Conservation (phyloP, 305 asterid species). For the Fraxinus sp. region DNA sequence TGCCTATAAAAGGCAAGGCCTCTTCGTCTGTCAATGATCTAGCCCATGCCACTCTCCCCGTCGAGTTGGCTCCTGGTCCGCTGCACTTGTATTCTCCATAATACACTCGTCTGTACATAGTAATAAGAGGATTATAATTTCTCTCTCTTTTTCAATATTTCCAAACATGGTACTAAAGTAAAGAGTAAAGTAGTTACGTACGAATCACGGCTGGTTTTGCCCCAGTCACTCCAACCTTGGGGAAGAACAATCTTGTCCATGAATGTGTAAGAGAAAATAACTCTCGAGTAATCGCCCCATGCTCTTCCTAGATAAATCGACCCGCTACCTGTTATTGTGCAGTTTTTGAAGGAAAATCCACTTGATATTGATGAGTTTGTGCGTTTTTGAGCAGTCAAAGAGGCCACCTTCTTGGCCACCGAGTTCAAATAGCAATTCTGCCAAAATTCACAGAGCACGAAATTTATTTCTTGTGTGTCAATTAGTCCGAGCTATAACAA, state of each 20-base stretch:
- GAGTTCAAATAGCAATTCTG: constrained; percentile 59
- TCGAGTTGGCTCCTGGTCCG: constrained; percentile 51
- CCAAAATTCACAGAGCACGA: background rate
- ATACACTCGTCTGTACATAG: constrained; percentile 41
- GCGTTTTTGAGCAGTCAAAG: constrained; percentile 57
- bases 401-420: constrained; percentile 51
- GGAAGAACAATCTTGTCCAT: constrained; percentile 55
- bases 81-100: constrained; percentile 63
- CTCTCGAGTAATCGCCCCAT: constrained; percentile 67
- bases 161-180: background rate
- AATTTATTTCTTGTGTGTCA: background rate
- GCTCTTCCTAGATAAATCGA: constrained; percentile 58
- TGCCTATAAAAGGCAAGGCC: constrained; percentile 52
- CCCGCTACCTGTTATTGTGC: constrained; percentile 48
- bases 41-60: constrained; percentile 55
- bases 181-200: constrained; percentile 16
- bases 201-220: constrained; percentile 38
- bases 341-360: constrained; percentile 63
- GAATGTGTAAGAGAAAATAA: constrained; percentile 48
- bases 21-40: constrained; percentile 48
- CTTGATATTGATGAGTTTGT: constrained; percentile 39
- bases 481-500: background rate
- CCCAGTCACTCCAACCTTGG: constrained; percentile 71
- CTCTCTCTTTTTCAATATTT: background rate
- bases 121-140: background rate